Base-by-base conservation (phyloP, 441 rosid genomes). In the Bocquillonia castaneifolia region DNA sequence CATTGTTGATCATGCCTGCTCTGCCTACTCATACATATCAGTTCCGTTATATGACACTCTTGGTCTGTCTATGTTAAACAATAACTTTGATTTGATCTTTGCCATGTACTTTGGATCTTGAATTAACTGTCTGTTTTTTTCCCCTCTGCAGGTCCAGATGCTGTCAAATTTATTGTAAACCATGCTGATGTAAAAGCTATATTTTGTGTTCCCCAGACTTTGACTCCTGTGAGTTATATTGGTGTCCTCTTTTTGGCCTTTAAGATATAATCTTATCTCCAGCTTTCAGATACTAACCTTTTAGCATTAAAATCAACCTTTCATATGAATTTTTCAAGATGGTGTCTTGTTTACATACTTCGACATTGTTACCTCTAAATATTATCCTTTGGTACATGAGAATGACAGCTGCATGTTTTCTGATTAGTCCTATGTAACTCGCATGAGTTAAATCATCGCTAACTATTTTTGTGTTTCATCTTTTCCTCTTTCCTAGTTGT, bases 31-130 rank as follows among this genome's bases (percentile, higher is more conserved):
- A 69, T 88, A 72, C 68, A 80, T 86, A 39, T 92, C 97, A 29
- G 98, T 95, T 85, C 99, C 99, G 78, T 81, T 95, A 76, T 95
- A 92, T 68, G 99, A 95, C 84, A 95, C 98, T 54, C 96, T 92
- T 72, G 99, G 99, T 90, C 55, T 50, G 86, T 74, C 44, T n/a
- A 55, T 72, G 52, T 52, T 72, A 65, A 17, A 42, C 29, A 28
- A 31, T 6, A 54, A 18, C 45, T 69, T 70, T 59, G 9, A n/a
- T 74, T 79, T 62, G 51, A 63, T 40, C 31, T 51, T 56, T 67
- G 59, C 37, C 61, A 36, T 40, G 23, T 40, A 1, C 20, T 58
- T 66, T 66, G 48, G 68, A 60, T 9, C 42, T 77, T 62, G 59
- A 44, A 68, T 68, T 26, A 36, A 63, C 6, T 9, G 45, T 51